phyloP scores from a whole-genome alignment of 1,284 basidiomycete genomes.

The Schizophyllum amplum region DNA sequence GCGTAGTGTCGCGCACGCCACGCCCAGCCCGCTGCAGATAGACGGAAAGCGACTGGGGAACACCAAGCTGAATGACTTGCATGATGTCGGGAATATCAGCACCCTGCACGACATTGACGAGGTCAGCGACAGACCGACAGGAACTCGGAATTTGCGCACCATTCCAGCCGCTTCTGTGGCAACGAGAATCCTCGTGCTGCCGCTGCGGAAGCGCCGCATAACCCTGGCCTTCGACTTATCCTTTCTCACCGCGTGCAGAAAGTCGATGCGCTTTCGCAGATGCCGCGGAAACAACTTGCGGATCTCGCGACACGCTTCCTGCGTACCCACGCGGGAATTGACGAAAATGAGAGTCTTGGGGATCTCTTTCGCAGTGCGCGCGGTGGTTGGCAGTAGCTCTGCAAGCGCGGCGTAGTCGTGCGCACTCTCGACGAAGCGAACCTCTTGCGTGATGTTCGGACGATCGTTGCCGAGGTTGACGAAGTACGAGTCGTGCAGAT shows the following conservation, averaged over 20 bases:
- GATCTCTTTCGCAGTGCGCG: not conserved
- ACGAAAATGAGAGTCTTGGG: too few species aligned
- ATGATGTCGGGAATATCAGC: constrained; percentile 24
- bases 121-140: too few species aligned
- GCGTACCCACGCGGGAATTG: too few species aligned
- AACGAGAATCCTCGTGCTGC: constrained; percentile 18
- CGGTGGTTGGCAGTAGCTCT: not conserved
- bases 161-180: constrained; percentile 26
- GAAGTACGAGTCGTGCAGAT: constrained; percentile 18
- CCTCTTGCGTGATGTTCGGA: constrained; percentile 8
- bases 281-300: constrained; percentile 1
- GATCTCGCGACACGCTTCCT: constrained; percentile 4
- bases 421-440: constrained; percentile 4
- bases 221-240: constrained; percentile 14
- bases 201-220: constrained; percentile 17
- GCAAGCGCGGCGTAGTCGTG: constrained; percentile 6
- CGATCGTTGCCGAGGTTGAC: constrained; percentile 13
- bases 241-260: constrained; percentile 8
- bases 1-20: constrained; percentile 16
- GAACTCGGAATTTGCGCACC: constrained; percentile 14
- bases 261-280: constrained; percentile 5
- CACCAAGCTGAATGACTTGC: constrained; percentile 23
- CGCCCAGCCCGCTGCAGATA: constrained; percentile 25
- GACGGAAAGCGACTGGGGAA: constrained; percentile 20
- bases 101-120: constrained; percentile 15